These are phyloP conservation scores for Grosmannia huntii DNA, from an alignment of 2,329 filamentous ascomycete species.

Conservation along the genomic window DNA sequence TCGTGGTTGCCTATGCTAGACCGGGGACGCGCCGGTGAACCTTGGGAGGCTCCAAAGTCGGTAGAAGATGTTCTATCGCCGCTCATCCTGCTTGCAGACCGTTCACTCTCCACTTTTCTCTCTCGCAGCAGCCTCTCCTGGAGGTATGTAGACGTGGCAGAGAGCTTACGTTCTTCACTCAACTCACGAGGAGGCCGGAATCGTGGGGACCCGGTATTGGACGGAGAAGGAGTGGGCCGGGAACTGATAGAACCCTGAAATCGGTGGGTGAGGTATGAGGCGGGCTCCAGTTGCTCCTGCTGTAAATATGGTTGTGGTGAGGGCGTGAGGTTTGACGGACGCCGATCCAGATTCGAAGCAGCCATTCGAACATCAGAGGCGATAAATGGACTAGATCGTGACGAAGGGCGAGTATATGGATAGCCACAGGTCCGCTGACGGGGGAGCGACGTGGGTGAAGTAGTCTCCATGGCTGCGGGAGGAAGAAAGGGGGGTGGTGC, in stretches of 20 bases:
- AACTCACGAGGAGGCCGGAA: constrained; percentile 8
- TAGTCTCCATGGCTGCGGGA: constrained; percentile 7
- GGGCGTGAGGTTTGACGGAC: constrained; percentile 1
- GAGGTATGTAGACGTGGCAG: constrained; percentile 35
- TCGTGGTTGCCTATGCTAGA: constrained; percentile 28
- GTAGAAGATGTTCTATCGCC: constrained; percentile 25
- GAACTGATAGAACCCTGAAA: constrained; percentile 4
- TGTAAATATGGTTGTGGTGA: constrained; percentile 8
- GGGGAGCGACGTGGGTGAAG: constrained; percentile 2
- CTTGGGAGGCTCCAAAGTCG: constrained; percentile 24
- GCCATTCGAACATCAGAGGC: constrained; percentile 3
- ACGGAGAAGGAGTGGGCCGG: constrained; percentile 4
- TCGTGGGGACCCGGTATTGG: constrained; percentile 4
- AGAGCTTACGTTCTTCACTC: constrained; percentile 26
- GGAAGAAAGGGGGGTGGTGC: neutral
- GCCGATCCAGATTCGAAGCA: neutral
- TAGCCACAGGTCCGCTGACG: constrained; percentile 1
- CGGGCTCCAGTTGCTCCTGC: neutral
- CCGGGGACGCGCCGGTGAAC: constrained; percentile 29
- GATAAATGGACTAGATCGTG: constrained; percentile 3
- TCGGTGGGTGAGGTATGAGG: constrained; percentile 7
- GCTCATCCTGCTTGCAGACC: constrained; percentile 23
- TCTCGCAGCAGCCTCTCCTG: constrained; percentile 42
- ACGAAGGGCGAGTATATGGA: constrained; percentile 7
- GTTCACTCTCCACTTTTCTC: constrained; percentile 35